A percentile compares a stretch with the other conserved stretches of the same genome.
Evolutionary conservation across 306 rosid species (phyloP).

Genomic region (Arachis stenosperma): DNA sequence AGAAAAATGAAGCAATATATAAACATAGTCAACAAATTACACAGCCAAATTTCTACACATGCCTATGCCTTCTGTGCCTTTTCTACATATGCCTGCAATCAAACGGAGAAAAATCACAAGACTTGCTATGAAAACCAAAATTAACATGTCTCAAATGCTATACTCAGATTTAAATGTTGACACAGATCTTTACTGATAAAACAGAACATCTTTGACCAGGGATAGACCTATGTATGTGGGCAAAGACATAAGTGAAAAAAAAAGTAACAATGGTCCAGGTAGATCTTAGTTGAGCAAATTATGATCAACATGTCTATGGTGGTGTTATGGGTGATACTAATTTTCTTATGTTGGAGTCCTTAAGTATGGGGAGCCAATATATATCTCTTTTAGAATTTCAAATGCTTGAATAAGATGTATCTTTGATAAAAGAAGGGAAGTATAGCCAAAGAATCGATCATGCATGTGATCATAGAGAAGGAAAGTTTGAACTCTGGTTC

Average conservation of each 20-base stretch:
- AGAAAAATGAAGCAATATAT: conserved; percentile 12
- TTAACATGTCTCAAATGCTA: conserved; percentile 26
- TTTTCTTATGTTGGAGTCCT: too few species aligned
- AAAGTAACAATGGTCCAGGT: background rate
- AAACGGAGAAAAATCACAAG: conserved; percentile 21
- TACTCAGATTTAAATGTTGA: conserved; percentile 32
- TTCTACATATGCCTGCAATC: conserved; percentile 80
- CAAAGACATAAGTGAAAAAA: too few species aligned
- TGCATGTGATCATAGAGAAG: too few species aligned
- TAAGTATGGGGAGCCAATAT: too few species aligned
- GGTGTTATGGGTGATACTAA: too few species aligned
- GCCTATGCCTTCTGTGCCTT: conserved; percentile 68
- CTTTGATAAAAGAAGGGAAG: too few species aligned
- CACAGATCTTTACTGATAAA: conserved; percentile 25
- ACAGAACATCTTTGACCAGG: background rate
- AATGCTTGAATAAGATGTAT: too few species aligned
- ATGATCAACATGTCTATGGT: too few species aligned
- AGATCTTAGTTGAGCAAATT: background rate
- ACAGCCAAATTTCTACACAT: conserved; percentile 36
- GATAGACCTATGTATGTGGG: background rate
- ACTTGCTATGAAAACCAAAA: conserved; percentile 2
- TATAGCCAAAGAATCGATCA: too few species aligned
- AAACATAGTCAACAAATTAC: conserved; percentile 37
- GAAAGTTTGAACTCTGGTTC: too few species aligned
- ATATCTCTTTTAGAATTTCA: too few species aligned